Evolutionary conservation across 1,284 basidiomycete genomes (phyloP).

Genomic region (Ceratobasidium sp.): DNA sequence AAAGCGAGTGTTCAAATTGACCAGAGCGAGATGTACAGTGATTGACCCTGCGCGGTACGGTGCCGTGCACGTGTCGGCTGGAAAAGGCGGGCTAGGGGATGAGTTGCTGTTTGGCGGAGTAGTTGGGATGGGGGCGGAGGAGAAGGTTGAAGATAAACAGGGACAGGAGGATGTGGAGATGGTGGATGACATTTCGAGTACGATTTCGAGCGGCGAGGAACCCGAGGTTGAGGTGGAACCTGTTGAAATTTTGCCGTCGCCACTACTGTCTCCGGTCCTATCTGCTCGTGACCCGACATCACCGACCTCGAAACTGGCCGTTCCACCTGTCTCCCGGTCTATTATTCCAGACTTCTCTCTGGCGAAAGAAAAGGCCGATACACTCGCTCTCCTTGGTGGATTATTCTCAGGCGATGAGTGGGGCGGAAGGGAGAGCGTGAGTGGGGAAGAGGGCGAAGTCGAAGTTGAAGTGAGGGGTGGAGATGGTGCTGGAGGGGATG

Average conservation of each 20-base stretch:
- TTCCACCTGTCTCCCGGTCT: not conserved
- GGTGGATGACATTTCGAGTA: not conserved
- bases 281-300: not conserved
- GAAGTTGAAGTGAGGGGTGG: conserved; percentile 31
- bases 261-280: not conserved
- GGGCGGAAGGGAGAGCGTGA: conserved; percentile 45
- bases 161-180: no score
- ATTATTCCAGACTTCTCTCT: not conserved
- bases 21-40: conserved; percentile 62
- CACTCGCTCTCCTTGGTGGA: conserved; percentile 33
- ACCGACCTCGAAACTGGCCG: not conserved
- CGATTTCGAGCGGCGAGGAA: not conserved
- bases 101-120: conserved; percentile 58
- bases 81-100: conserved; percentile 25
- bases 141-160: not conserved
- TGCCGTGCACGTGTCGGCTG: conserved; percentile 41
- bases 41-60: conserved; percentile 75
- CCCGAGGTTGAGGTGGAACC: not conserved
- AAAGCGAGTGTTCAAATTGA: conserved; percentile 53
- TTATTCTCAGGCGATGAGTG: conserved; percentile 47
- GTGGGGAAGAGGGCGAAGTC: conserved; percentile 35
- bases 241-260: not conserved
- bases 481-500: conserved; percentile 41
- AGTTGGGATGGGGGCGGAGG: conserved; percentile 23
- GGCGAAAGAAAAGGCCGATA: conserved; percentile 19